These are phyloP conservation scores for Prunus salicina DNA, from an alignment of 306 rosid genomes.

Conservation along the genomic window DNA sequence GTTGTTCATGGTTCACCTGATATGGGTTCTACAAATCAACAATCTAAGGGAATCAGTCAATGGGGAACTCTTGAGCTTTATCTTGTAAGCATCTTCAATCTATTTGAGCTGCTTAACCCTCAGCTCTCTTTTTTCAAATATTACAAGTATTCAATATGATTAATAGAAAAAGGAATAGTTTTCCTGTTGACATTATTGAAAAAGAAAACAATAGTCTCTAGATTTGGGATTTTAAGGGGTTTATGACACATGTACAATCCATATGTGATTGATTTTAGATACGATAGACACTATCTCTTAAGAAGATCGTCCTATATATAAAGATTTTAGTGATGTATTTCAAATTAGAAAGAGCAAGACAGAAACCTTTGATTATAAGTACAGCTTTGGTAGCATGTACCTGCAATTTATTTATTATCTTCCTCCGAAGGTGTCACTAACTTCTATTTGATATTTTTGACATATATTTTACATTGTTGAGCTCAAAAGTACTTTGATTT, in stretches of 20 bases:
- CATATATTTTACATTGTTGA: not conserved
- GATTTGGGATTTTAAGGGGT: not conserved
- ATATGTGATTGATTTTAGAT: not conserved
- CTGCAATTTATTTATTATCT: not conserved
- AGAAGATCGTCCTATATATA: not conserved
- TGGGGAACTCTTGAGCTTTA: conserved; percentile 84
- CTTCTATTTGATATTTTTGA: not conserved
- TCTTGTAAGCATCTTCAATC: conserved; percentile 52
- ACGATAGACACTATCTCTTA: not conserved
- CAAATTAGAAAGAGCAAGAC: not conserved
- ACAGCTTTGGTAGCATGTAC: not conserved
- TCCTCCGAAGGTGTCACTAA: not conserved
- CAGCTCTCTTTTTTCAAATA: not conserved
- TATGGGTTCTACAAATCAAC: conserved; percentile 42
- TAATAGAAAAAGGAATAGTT: not conserved
- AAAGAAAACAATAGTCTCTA: not conserved
- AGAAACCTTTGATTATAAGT: not conserved
- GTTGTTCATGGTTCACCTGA: conserved; percentile 61
- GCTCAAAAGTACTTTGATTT: not conserved
- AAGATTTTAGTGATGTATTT: not conserved
- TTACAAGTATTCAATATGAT: not conserved
- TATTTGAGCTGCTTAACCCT: not conserved
- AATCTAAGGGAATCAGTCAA: conserved; percentile 38
- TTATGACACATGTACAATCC: not conserved
- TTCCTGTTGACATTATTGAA: not conserved